A percentile compares a stretch with the other conserved stretches of the same genome.
phyloP scores from a whole-genome alignment of 176 grass and related monocot species.

The Musa acuminata region DNA sequence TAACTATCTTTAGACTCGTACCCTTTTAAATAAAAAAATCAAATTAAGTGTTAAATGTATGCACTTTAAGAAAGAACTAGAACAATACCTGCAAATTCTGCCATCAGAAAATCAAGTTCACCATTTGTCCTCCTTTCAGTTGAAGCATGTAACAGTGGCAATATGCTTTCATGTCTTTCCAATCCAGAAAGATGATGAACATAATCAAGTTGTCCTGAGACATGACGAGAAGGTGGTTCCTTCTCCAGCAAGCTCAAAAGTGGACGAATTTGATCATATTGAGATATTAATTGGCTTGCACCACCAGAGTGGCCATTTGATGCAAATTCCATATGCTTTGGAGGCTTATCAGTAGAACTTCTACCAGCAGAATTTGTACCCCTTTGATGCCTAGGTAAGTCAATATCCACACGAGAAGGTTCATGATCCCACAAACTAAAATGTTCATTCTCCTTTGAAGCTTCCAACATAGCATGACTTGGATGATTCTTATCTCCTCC shows the following conservation, averaged over 20 bases:
- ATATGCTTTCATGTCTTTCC: slow-evolving; percentile 91
- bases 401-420: slow-evolving; percentile 28
- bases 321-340: slow-evolving; percentile 63
- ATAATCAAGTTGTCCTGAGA: slow-evolving; percentile 96
- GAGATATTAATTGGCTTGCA: slow-evolving; percentile 11
- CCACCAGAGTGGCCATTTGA: slow-evolving; percentile 45
- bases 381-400: slow-evolving; percentile 44
- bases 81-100: slow-evolving; percentile 64
- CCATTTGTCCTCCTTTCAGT: slow-evolving; percentile 77
- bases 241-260: slow-evolving; percentile 92
- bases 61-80: too few relatives aligned
- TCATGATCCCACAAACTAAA: slow-evolving; percentile 17
- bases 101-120: slow-evolving; percentile 89
- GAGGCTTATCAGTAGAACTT: slow-evolving; percentile 72
- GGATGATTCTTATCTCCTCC: slow-evolving; percentile 38
- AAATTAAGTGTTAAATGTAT: too few relatives aligned
- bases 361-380: slow-evolving; percentile 60
- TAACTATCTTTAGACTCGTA: not conserved
- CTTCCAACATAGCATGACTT: slow-evolving; percentile 33
- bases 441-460: slow-evolving; percentile 44
- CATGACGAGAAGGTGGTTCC: slow-evolving; percentile 86
- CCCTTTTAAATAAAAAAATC: too few relatives aligned
- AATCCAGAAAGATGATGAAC: slow-evolving; percentile 72
- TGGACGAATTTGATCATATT: slow-evolving; percentile 78
- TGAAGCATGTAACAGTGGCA: slow-evolving; percentile 83